These are phyloP conservation scores for Cicer yamashitae DNA, from an alignment of 306 rosid species.

Conservation along the genomic window DNA sequence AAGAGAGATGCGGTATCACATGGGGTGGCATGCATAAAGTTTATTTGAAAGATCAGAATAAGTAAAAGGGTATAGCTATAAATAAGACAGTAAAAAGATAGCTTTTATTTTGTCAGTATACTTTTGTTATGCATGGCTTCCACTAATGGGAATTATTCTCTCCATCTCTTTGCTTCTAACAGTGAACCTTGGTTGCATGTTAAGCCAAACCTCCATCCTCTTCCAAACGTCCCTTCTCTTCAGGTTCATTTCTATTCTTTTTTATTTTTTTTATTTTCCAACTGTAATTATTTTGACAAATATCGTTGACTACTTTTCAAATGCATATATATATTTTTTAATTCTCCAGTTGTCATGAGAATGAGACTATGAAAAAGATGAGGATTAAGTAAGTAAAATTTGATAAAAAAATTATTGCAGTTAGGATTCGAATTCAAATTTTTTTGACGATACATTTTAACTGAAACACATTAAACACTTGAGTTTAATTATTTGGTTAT, in stretches of 20 bases:
- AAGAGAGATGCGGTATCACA: slow-evolving; percentile 41
- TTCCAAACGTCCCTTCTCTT: slow-evolving; percentile 58
- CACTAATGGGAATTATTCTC: slow-evolving; percentile 59
- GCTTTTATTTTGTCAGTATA: slow-evolving; percentile 55
- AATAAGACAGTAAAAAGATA: slow-evolving; percentile 61
- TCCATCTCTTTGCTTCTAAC: slow-evolving; percentile 57
- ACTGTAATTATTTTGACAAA: slow-evolving; percentile 15
- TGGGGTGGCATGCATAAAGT: slow-evolving; percentile 50
- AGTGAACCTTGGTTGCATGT: slow-evolving; percentile 92
- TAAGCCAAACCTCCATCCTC: slow-evolving; percentile 61
- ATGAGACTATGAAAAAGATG: no score
- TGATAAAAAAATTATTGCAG: no score
- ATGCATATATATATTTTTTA: no score
- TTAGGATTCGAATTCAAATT: no score
- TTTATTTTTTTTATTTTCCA: neutral
- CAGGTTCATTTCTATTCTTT: slow-evolving; percentile 43
- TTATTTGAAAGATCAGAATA: slow-evolving; percentile 55
- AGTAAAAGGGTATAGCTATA: slow-evolving; percentile 48
- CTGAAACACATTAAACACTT: no score
- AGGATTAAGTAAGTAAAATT: no score
- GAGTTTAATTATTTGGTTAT: no score
- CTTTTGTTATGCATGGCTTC: slow-evolving; percentile 60
- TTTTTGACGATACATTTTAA: no score
- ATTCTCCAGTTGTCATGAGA: no score
- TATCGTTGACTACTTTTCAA: neutral